A percentile compares a stretch with the other conserved stretches of the same genome.
phyloP scores from a whole-genome alignment of 345 rosid species.

The Raphanus sativus region DNA sequence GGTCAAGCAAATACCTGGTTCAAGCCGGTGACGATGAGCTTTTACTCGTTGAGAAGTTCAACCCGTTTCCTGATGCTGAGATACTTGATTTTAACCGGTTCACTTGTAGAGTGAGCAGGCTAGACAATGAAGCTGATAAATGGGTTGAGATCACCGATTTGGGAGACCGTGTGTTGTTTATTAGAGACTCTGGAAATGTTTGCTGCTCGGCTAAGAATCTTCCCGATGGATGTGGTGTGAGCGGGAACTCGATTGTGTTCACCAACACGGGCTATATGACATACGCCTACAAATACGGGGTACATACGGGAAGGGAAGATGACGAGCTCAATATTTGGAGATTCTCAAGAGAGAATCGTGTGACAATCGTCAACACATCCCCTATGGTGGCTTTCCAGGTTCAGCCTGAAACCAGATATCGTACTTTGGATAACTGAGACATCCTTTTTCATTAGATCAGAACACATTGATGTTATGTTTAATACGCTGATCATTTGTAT shows the following conservation, averaged over 20 bases:
- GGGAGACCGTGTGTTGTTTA: neutral
- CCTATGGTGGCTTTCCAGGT: neutral
- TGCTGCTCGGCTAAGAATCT: neutral
- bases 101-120: neutral
- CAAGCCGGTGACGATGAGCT: constrained; percentile 19
- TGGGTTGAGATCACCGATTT: neutral
- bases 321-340: neutral
- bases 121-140: neutral
- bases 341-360: neutral
- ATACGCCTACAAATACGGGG: neutral
- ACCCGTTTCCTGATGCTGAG: neutral
- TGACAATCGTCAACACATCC: neutral
- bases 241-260: neutral
- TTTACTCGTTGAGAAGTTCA: constrained; percentile 1
- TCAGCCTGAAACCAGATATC: neutral
- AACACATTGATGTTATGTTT: too few species aligned
- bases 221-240: constrained; percentile 14
- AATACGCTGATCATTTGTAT: too few species aligned
- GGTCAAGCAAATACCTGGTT: neutral
- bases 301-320: neutral
- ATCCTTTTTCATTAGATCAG: too few species aligned
- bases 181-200: neutral
- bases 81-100: neutral
- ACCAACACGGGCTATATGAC: neutral
- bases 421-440: too few species aligned